Base-by-base conservation (phyloP, 768 basidiomycete genomes). In the Xerocomellus chrysenteron region DNA sequence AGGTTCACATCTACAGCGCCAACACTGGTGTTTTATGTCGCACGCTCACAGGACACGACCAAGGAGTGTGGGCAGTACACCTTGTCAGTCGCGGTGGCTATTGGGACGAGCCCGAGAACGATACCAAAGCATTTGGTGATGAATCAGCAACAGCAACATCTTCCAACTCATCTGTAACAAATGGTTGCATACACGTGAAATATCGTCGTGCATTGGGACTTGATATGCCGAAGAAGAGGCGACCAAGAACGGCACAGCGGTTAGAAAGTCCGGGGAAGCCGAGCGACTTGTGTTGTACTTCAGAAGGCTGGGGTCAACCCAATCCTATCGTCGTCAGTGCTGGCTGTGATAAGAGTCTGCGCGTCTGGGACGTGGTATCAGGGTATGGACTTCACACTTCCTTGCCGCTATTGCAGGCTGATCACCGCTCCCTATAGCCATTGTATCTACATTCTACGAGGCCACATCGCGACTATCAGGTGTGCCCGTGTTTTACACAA, bases 11-110 rank as follows among this genome's bases (percentile, higher is more conserved):
- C 11, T 98, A 93, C 74, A 87, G 87, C 59, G 86, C 90, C 1
- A 76, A 74, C 40, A 89, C 88, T 0, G 95, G 95, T 1, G 81
- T 87, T 2, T 82, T 90, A 48, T 80, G 81, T 41, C 80, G 88
- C 50, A 91, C 90, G 0, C 82, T 98, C 2, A 77, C 83, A 10
- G 95, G 95, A 0, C 95, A 97, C 70, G 86, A 88, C 16, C 74
- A 80, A 21, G 95, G 95, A n/a, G 94, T 97, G 1, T 98, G 95
- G 95, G 88, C 90, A 14, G 83, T 97, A 14, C 84, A 86, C 52
- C 80, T 98, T 28, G 84, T 95, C 47, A 81, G 82, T 26, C 79
- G 81, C 41, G 86, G 87, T n/a, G 87, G 86, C 1, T 65, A 68
- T 48, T 77, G 73, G 73, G 65, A 70, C 32, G 64, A 59, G 47